These are phyloP conservation scores for Fusarium nodosum DNA, from an alignment of 2,329 filamentous ascomycete genomes.

Conservation along the genomic window DNA sequence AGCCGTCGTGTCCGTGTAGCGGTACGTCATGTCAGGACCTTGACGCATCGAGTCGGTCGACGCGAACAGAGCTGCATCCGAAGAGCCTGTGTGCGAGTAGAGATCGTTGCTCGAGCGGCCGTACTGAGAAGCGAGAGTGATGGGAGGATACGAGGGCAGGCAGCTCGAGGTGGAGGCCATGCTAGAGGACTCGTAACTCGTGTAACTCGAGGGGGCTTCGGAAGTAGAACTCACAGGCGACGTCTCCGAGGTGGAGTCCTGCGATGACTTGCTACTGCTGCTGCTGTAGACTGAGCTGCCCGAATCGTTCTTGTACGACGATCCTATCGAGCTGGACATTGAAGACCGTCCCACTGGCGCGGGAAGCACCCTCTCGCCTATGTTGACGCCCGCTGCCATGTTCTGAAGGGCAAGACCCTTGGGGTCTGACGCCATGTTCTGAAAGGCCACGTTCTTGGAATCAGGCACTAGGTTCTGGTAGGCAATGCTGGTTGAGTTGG, in stretches of 20 bases:
- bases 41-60: slow-evolving; percentile 30
- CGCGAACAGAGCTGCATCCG: slow-evolving; percentile 31
- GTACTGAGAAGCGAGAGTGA: slow-evolving; percentile 36
- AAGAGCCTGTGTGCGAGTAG: slow-evolving; percentile 40
- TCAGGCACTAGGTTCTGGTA: slow-evolving; percentile 26
- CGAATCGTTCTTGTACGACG: slow-evolving; percentile 49
- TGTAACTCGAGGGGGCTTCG: slow-evolving; percentile 43
- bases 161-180: slow-evolving; percentile 36
- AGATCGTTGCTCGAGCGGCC: slow-evolving; percentile 36
- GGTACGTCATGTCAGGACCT: slow-evolving; percentile 49
- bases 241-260: slow-evolving; percentile 35
- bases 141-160: slow-evolving; percentile 38
- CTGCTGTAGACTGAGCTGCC: slow-evolving; percentile 46
- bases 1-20: slow-evolving; percentile 51
- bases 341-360: slow-evolving; percentile 33
- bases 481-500: slow-evolving; percentile 16
- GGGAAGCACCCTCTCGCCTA: slow-evolving; percentile 44
- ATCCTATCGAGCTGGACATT: slow-evolving; percentile 39
- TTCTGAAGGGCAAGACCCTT: slow-evolving; percentile 42
- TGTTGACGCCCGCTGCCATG: slow-evolving; percentile 31
- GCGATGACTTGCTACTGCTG: slow-evolving; percentile 39
- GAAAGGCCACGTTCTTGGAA: slow-evolving; percentile 16
- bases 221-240: slow-evolving; percentile 43
- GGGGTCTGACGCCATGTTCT: slow-evolving; percentile 29
- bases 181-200: slow-evolving; percentile 45